A percentile compares a stretch with the other conserved stretches of the same genome.
phyloP scores from a whole-genome alignment of 352 stramenopile species.

The Phytophthora boehmeriae region DNA sequence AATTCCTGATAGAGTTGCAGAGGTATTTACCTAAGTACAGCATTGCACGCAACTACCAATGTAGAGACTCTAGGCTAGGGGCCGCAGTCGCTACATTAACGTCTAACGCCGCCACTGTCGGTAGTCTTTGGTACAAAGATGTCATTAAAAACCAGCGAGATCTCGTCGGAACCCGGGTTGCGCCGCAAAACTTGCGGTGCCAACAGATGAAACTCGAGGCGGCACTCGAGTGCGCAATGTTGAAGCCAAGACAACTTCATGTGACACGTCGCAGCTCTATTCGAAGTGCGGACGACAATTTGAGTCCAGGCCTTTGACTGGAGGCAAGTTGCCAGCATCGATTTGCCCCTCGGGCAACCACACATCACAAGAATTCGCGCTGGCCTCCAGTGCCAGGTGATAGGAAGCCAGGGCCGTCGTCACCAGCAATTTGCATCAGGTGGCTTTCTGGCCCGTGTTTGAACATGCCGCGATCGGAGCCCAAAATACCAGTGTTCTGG shows the following conservation, averaged over 20 bases:
- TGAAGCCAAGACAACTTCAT: neutral
- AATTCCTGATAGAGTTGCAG: too few species aligned
- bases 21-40: too few species aligned
- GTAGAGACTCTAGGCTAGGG: too few species aligned
- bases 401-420: neutral
- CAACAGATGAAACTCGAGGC: neutral
- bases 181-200: neutral
- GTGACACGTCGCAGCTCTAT: neutral
- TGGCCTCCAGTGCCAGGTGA: neutral
- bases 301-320: too few species aligned
- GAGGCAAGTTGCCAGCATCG: neutral
- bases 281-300: neutral
- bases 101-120: too few species aligned
- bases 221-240: neutral
- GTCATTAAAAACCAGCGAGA: too few species aligned
- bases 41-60: too few species aligned
- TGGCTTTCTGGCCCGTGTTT: slow-evolving; percentile 10
- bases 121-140: too few species aligned
- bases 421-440: slow-evolving; percentile 15
- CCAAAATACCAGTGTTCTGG: slow-evolving; percentile 30
- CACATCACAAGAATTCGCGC: slow-evolving; percentile 2
- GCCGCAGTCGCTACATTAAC: too few species aligned
- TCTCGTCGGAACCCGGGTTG: slow-evolving; percentile 2
- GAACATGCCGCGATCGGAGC: slow-evolving; percentile 15
- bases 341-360: neutral